Evolutionary conservation across 148 eudicot genomes (phyloP).

Genomic region (Cornus suecica): DNA sequence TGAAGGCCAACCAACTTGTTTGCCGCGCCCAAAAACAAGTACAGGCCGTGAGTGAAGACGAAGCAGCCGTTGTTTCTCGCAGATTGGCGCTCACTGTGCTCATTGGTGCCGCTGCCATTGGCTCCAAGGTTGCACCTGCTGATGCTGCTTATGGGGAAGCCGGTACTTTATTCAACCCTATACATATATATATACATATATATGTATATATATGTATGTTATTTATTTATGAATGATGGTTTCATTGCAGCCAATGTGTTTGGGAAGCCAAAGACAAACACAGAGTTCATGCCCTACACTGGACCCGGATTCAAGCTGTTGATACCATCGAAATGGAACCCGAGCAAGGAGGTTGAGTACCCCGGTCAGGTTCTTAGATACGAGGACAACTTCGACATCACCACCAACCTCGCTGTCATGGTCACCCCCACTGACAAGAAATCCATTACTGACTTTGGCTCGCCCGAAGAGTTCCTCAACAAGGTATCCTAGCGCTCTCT

Average conservation of each 20-base stretch:
- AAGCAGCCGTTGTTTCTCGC: conserved; percentile 40
- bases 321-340: conserved; percentile 93
- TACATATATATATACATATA: too few relatives aligned
- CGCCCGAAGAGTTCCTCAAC: conserved; percentile 88
- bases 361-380: conserved; percentile 85
- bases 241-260: conserved; percentile 79
- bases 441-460: conserved; percentile 79
- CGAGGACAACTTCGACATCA: conserved; percentile 94
- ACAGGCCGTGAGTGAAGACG: conserved; percentile 29
- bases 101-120: conserved; percentile 87
- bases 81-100: conserved; percentile 78
- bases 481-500: conserved; percentile 22
- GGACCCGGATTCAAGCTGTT: conserved; percentile 75
- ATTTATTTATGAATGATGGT: too few relatives aligned
- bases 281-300: conserved; percentile 62
- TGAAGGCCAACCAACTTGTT: conserved; percentile 48
- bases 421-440: conserved; percentile 87
- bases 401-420: conserved; percentile 63
- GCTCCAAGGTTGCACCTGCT: conserved; percentile 88
- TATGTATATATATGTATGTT: background rate
- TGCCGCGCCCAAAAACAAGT: conserved; percentile 77
- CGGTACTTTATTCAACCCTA: conserved; percentile 35
- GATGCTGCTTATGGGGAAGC: conserved; percentile 98
- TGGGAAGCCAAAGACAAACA: conserved; percentile 85
- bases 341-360: conserved; percentile 87